Evolutionary conservation across 2,329 filamentous ascomycete genomes (phyloP).

Genomic region (Aureobasidium sp.): DNA sequence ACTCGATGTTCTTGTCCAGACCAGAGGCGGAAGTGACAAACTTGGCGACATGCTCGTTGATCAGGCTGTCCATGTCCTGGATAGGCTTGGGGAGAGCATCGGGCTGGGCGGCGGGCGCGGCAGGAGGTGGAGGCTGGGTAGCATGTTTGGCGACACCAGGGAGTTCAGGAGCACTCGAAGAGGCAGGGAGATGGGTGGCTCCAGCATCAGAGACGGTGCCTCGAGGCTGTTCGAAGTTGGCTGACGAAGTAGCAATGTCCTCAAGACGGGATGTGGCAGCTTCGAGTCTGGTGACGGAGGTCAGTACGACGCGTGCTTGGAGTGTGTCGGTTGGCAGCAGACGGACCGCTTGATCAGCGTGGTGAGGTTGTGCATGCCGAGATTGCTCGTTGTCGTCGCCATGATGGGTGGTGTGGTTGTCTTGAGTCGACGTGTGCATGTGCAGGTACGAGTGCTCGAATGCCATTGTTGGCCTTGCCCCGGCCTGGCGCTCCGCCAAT

Average conservation of each 20-base stretch:
- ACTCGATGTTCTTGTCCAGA: slow-evolving; percentile 52
- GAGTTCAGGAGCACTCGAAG: slow-evolving; percentile 30
- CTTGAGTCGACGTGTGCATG: background rate
- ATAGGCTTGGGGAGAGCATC: slow-evolving; percentile 65
- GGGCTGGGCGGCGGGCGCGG: slow-evolving; percentile 29
- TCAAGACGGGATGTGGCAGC: slow-evolving; percentile 93
- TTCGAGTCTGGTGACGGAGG: slow-evolving; percentile 65
- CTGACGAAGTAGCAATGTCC: slow-evolving; percentile 77
- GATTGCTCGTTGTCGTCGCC: slow-evolving; percentile 14
- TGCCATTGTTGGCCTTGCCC: background rate
- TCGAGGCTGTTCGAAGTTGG: slow-evolving; percentile 45
- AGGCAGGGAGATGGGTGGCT: slow-evolving; percentile 17
- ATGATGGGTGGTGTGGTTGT: slow-evolving; percentile 9
- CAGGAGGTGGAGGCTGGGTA: slow-evolving; percentile 26
- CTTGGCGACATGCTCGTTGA: slow-evolving; percentile 64
- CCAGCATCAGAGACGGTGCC: slow-evolving; percentile 23
- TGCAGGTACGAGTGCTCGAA: background rate
- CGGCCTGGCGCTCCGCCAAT: slow-evolving; percentile 1
- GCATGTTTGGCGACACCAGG: slow-evolving; percentile 19
- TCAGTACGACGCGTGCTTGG: slow-evolving; percentile 36
- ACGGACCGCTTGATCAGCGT: slow-evolving; percentile 96
- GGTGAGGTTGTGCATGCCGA: slow-evolving; percentile 88
- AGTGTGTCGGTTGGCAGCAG: background rate
- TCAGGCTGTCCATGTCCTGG: slow-evolving; percentile 77
- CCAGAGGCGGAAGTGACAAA: slow-evolving; percentile 73